phyloP scores from a whole-genome alignment of 768 basidiomycete species.

The Tulasnella sp. region DNA sequence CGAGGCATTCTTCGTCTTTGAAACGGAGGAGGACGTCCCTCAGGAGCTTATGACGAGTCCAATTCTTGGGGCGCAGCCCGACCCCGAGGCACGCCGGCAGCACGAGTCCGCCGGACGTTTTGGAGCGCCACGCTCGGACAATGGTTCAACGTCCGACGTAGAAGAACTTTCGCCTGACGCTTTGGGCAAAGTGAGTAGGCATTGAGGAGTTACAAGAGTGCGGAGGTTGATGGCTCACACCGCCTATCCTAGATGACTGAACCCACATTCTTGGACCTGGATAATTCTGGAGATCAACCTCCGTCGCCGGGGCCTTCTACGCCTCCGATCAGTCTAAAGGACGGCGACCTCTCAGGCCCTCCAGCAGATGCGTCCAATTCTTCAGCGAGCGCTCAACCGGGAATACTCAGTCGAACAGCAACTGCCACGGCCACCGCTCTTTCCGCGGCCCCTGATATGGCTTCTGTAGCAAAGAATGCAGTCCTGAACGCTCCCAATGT shows the following conservation, averaged over 20 bases:
- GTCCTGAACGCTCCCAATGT: neutral
- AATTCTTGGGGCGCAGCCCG: conserved; percentile 38
- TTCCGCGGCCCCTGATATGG: neutral
- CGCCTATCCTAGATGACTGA: conserved; percentile 1
- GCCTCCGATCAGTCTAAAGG: neutral
- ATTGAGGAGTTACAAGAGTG: neutral
- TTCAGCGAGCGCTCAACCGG: neutral
- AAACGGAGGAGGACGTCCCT: conserved; percentile 91
- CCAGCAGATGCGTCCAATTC: neutral
- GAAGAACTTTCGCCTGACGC: neutral
- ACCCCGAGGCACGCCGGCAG: neutral
- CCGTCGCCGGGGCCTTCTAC: neutral
- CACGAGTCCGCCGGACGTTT: conserved; percentile 1
- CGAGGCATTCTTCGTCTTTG: conserved; percentile 97
- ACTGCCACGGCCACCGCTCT: neutral
- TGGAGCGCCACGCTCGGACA: neutral
- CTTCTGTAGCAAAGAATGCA: neutral
- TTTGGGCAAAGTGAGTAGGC: neutral
- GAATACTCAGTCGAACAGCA: neutral
- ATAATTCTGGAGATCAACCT: neutral
- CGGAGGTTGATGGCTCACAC: neutral
- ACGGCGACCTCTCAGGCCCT: neutral
- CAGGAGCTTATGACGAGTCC: conserved; percentile 91
- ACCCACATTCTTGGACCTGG: conserved; percentile 16
- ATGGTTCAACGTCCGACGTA: neutral